Base-by-base conservation (phyloP, 108 stramenopile species). In the Craspedostauros australis region DNA sequence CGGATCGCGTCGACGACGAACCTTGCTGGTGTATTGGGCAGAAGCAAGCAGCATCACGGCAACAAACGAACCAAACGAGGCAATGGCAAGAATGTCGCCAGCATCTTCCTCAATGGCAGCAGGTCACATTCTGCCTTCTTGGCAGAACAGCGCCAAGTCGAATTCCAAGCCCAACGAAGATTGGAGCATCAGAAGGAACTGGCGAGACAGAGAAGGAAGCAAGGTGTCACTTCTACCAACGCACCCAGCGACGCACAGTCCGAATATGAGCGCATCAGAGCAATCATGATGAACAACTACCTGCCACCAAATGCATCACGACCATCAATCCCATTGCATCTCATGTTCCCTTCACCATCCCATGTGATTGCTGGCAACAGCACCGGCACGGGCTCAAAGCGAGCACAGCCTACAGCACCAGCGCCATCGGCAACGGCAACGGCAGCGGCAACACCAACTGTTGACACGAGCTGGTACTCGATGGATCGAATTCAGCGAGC, bases 91-190 rank as follows among this genome's bases (percentile, higher is more conserved):
- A 26, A 16, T 34, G 4, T 38, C 15, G 26, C 38, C 11, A n/a
- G n/a, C n/a, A n/a, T n/a, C n/a, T n/a, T n/a, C 34, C 5, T 22
- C 21, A 40, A 29, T 18, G 21, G 24, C 56, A 44, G 36, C 45
- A 53, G 51, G 33, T 31, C 18, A 51, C n/a, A n/a, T n/a, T n/a
- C n/a, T n/a, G n/a, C n/a, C n/a, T n/a, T 70, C 20, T 4, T 66
- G 3, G 76, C 66, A 8, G 82, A 84, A 45, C 76, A 80, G 34
- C 65, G 62, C 1, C 73, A 70, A 11, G 82, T 76, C 18, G 61
- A 75, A 37, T 77, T 84, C 23, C 62, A 64, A 38, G 76, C 73
- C 9, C 57, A 62, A 26, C 73, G 70, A 18, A 62, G 63, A 7
- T 7, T 38, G 25, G 61, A 72, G 39, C 60, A 49, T n/a, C 57